Evolutionary conservation across 169 alveolate genomes (phyloP), one percentile per base, ranked within the genome.

Genomic region (Eimeria sp.): DNA sequence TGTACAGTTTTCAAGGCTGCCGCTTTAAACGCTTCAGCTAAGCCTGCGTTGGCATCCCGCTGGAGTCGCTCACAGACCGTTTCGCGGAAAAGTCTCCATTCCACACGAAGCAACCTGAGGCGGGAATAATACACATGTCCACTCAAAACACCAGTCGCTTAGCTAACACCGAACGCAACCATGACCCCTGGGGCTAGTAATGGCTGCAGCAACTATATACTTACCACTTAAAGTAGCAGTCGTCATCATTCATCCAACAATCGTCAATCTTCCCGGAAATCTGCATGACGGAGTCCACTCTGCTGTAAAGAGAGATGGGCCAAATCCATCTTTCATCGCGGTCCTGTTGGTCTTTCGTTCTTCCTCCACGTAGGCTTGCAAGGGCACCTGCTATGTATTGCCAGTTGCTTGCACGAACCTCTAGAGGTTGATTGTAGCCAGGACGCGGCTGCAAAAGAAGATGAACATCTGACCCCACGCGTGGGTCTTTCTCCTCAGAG

Each of bases 181-280:
- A 30, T 70, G 58, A 13, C 78, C 30, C 7, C 0, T 40, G 54
- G 61, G 47, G 30, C 76, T 11, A 65, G 25, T 67, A 14, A 51
- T 40, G 61, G 51, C 18, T 5, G n/a, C 20, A 47, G 49, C 5
- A 40, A 7, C 54, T 5, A 34, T 4, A 25, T 3, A 57, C 96
- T 76, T 80, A 92, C 96, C 91, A 63, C 61, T n/a, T 63, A n/a
- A 92, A 75, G 86, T 78, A 92, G 73, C 96, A 92, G 18, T n/a
- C 6, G 57, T n/a, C 47, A 51, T 34, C 92, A 14, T 80, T 78
- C 92, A 78, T 57, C 96, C 96, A 92, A 58, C 73, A 92, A 34
- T 92, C 92, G 34, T 58, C 61, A 16, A 76, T 78, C 47, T 25
- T 34, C 67, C 70, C 84, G 20, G 61, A 30, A 22, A 90, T 27